Evolutionary conservation across 495 filamentous ascomycete species (phyloP), one percentile per base, ranked within the genome.

Genomic region (Podospora didyma): DNA sequence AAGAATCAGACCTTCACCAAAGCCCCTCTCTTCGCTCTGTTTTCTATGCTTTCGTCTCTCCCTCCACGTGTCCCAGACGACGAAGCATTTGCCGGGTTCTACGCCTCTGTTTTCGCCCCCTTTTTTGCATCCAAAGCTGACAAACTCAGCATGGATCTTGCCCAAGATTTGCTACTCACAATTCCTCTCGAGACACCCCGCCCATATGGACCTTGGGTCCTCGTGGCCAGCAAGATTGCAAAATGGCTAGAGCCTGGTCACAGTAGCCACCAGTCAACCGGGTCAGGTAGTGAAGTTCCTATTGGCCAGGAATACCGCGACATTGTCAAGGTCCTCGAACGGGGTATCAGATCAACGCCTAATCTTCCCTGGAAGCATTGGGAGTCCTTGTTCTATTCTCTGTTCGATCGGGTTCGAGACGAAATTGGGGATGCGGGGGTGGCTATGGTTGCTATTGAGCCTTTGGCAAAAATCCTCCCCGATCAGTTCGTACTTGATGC

Each of bases 381-480:
- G 89, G 71, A 79, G 51, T 65, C 75, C 6, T 67, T 95, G 0
- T 82, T 90, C 48, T 71, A 78, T 11, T 71, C 77, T 2, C 76
- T 89, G 17, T 71, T 81, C 14, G 71, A 73, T n/a, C 78, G 80
- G 47, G 80, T 87, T 11, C 78, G 77, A 47, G 72, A 74, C 9
- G 87, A 93, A 57, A 81, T 82, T 41, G 89, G 90, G 6, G 83
- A 89, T 55, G 78, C 76, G 5, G 82, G 79, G 2, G 75, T 85
- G 21, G 79, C 82, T 2, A 73, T 82, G 19, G 76, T 82, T 24
- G 75, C 89, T 12, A 74, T 90, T 24, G 90, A 92, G 54, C 90
- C 89, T 10, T 66, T 96, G 20, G 82, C 89, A 4, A 83, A 82
- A 47, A 64, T 61, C 3, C 37, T 85, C 1, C 47, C 69, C 9